Evolutionary conservation across 2,329 filamentous ascomycete species (phyloP), one percentile per base, ranked within the genome.

Genomic region (Calonectria pauciramosa): DNA sequence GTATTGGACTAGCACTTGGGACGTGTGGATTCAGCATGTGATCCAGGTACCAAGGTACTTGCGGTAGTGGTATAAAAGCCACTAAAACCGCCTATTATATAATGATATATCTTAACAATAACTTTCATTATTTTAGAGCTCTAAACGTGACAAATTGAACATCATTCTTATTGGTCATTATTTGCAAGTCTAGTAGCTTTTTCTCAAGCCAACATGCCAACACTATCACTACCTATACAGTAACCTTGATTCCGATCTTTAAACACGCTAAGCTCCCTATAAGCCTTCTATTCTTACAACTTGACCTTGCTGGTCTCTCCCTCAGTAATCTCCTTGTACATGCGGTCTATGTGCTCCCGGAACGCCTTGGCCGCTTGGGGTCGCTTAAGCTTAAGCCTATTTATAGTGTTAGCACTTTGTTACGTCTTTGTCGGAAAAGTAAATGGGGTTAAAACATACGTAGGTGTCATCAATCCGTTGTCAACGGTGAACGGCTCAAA

Each of bases 401-500:
- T 71, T 9, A 18, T 23, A 34, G 8, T n/a, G 69, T 82, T 68
- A 82, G 73, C 14, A 30, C 16, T 44, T 11, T 28, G 13, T 26
- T 54, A 9, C 32, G 20, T 10, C 30, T 60, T 64, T 36, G 8
- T 16, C 2, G 30, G 41, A 68, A 49, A n/a, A 47, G 32, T 10
- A 23, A n/a, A 23, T 47, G 51, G 20, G 49, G 9, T 16, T 38
- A 14, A 26, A 70, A 91, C 94, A 92, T 91, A 96, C 94, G 95
- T 97, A 28, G 95, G 95, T 26, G 95, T 97, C 83, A 96, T 87
- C 65, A 98, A 89, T 85, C 98, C 94, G 83, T 99, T 99, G 66
- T 98, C 96, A 77, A 99, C 93, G 1, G 93, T 95, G 81, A 99
- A 99, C 2, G 97, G 97, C 74, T 99, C 97, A 18, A 98, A 80